These are phyloP conservation scores for Chlamydomonas incerta DNA, from an alignment of 139 green algal species.

Conservation along the genomic window DNA sequence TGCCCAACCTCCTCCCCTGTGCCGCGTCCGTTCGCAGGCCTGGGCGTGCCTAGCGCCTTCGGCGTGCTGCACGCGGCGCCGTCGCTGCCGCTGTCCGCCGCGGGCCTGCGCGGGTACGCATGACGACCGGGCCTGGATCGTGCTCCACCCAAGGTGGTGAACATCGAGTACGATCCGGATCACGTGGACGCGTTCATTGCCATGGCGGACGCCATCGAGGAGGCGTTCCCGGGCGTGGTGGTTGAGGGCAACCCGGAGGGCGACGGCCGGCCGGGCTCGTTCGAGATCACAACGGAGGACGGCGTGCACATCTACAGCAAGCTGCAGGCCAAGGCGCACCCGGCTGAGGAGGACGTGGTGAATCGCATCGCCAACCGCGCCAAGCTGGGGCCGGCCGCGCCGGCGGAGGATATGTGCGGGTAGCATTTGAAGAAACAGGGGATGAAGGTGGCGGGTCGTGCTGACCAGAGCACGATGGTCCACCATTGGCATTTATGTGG, in stretches of 20 bases:
- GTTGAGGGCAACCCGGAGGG: slow-evolving; percentile 62
- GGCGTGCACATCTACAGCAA: slow-evolving; percentile 54
- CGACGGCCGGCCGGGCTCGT: slow-evolving; percentile 55
- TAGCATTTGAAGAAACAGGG: too few species aligned
- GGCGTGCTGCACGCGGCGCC: too few species aligned
- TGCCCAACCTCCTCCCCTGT: too few species aligned
- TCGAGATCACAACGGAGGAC: slow-evolving; percentile 53
- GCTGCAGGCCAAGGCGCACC: slow-evolving; percentile 27
- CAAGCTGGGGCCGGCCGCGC: neutral
- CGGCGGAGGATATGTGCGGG: slow-evolving; percentile 25
- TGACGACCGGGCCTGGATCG: slow-evolving; percentile 57
- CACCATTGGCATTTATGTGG: too few species aligned
- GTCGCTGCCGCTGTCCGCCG: neutral
- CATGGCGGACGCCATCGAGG: slow-evolving; percentile 67
- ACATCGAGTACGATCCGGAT: slow-evolving; percentile 60
- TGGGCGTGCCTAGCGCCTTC: too few species aligned
- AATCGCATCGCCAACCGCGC: slow-evolving; percentile 27
- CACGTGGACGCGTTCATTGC: slow-evolving; percentile 58
- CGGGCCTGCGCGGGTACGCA: slow-evolving; percentile 17
- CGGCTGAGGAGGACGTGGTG: slow-evolving; percentile 7
- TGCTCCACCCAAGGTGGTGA: slow-evolving; percentile 52
- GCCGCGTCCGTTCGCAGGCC: too few species aligned
- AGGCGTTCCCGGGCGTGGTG: slow-evolving; percentile 52
- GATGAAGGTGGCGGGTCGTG: too few species aligned
- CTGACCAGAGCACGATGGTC: too few species aligned